Evolutionary conservation across 1,284 basidiomycete genomes (phyloP).

Genomic region (Trametes sp.): DNA sequence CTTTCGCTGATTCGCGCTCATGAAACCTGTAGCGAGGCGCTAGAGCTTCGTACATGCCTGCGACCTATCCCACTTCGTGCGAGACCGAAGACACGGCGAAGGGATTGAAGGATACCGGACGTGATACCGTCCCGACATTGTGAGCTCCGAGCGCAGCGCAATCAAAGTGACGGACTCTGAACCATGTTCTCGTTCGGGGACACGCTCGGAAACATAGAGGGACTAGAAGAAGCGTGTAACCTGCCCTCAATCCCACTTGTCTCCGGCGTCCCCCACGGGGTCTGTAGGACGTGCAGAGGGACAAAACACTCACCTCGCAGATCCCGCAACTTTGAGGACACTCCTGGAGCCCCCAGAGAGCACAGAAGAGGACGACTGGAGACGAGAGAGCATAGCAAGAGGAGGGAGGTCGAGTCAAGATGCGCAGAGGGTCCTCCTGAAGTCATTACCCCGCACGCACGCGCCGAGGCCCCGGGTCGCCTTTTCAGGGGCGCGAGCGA

Average conservation of each 20-base stretch:
- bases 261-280: neutral
- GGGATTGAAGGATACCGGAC: neutral
- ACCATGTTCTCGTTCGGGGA: too few relatives aligned
- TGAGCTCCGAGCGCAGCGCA: neutral
- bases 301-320: conserved; percentile 21
- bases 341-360: conserved; percentile 11
- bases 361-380: conserved; percentile 13
- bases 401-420: conserved; percentile 20
- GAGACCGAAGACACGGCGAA: neutral
- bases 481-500: neutral
- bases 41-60: neutral
- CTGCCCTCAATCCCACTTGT: conserved; percentile 7
- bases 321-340: neutral
- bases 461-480: conserved; percentile 15
- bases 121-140: neutral
- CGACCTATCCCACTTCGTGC: neutral
- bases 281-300: too few relatives aligned
- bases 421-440: conserved; percentile 4
- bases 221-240: neutral
- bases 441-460: conserved; percentile 16
- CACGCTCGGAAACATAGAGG: neutral
- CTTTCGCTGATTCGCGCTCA: conserved; percentile 11
- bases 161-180: neutral
- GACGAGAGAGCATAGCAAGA: conserved; percentile 25
- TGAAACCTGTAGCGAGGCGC: neutral